Evolutionary conservation across 2,329 filamentous ascomycete genomes (phyloP), one percentile per base, ranked within the genome.

Genomic region (Alternaria angustiovoidea): DNA sequence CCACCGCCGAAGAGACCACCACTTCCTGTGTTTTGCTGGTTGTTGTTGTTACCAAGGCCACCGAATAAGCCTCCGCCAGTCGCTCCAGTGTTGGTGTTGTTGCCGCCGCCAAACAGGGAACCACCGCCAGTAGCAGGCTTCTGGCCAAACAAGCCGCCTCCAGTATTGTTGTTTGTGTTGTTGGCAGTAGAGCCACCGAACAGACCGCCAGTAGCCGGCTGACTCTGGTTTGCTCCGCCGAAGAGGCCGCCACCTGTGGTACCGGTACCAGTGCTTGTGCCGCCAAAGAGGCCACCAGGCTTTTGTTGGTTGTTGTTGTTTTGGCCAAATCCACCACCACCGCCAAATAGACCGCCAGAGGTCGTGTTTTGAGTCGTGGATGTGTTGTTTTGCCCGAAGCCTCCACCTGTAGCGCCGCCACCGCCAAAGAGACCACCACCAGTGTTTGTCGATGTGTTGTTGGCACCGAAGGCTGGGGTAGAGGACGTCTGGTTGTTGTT

Each of bases 191-290:
- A 88, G 6, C 81, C 76, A 38, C 80, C 80, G 62, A 85, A 85
- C 28, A 85, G 67, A 28, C 81, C 75, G 56, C 77, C 73, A 53
- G 44, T 56, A 26, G 67, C 59, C 22, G 64, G 61, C 42, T 72
- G 42, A 75, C 5, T 52, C 59, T 71, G 62, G 55, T 68, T 65
- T 24, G 65, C 53, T 52, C 70, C 65, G 71, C 86, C 86, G 57
- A 89, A 89, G 4, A 88, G 75, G 1, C 85, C 81, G 5, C 80
- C 80, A 6, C 81, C 79, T 12, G 80, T 71, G 34, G 79, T 72
- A 30, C 75, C 66, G 28, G 68, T 72, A 28, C 75, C 66, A 34
- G 68, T 66, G 48, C 62, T 67, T 7, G 64, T 56, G 22, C 63
- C 58, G 24, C 77, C 77, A 34, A 79, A 79, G 4, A 78, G 65